These are phyloP conservation scores for Lachnellula subtilissima DNA, from an alignment of 2,329 filamentous ascomycete species.

Conservation along the genomic window DNA sequence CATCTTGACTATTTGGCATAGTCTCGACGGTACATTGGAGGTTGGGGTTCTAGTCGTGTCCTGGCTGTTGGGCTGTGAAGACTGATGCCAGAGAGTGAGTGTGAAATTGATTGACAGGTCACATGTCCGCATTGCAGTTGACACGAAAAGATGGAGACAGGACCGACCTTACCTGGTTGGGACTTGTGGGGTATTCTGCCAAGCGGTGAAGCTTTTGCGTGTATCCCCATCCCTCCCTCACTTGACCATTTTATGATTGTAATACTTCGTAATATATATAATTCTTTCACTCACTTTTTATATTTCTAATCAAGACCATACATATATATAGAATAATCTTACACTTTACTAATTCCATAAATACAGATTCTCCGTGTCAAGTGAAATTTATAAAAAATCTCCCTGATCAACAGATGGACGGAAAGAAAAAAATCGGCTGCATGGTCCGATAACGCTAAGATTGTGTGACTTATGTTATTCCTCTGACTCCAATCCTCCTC, in stretches of 20 bases:
- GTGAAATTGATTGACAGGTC: neutral
- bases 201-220: neutral
- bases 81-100: neutral
- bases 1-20: slow-evolving; percentile 4
- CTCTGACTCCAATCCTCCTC: neutral
- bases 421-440: slow-evolving; percentile 7
- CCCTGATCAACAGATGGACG: neutral
- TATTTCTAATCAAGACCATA: too few relatives aligned
- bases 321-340: too few relatives aligned
- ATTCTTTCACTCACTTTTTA: neutral
- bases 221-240: too few relatives aligned
- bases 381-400: neutral
- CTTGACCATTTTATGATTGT: too few relatives aligned
- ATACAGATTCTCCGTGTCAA: too few relatives aligned
- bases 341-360: neutral
- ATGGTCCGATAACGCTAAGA: slow-evolving; percentile 26
- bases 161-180: neutral
- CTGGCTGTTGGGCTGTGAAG: neutral
- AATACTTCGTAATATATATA: neutral
- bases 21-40: slow-evolving; percentile 2
- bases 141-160: neutral
- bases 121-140: neutral
- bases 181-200: neutral
- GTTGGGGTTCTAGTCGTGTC: neutral
- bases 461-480: slow-evolving; percentile 12